These are phyloP conservation scores for Amaranthus cruentus DNA, from an alignment of 148 eudicot genomes.

Conservation along the genomic window DNA sequence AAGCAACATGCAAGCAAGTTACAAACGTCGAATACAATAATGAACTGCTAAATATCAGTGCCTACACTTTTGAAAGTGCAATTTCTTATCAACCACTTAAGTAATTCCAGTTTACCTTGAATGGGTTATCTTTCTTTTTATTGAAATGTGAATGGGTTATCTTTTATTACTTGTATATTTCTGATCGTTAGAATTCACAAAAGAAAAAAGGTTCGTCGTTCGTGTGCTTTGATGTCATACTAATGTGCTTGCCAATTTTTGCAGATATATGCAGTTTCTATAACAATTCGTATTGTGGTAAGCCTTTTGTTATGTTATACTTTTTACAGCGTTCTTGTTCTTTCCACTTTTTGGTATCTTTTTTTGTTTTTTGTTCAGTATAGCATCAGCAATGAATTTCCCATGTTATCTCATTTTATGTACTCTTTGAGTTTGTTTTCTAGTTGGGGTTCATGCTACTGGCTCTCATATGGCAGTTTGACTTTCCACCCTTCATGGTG, in stretches of 20 bases:
- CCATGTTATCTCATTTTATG: neutral
- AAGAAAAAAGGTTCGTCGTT: neutral
- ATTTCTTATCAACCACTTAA: neutral
- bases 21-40: too few species aligned
- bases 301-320: slow-evolving; percentile 11
- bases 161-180: neutral
- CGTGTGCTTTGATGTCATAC: neutral
- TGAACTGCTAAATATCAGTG: neutral
- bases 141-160: neutral
- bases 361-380: neutral
- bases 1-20: neutral
- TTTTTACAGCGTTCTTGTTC: neutral
- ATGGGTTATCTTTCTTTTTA: neutral
- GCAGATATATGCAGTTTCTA: slow-evolving; percentile 61
- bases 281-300: slow-evolving; percentile 57
- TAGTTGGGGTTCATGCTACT: slow-evolving; percentile 49
- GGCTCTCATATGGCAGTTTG: slow-evolving; percentile 50
- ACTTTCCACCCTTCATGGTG: slow-evolving; percentile 58
- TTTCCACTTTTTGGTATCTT: neutral
- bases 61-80: neutral
- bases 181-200: neutral
- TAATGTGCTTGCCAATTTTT: slow-evolving; percentile 12
- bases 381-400: neutral
- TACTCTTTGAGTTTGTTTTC: neutral
- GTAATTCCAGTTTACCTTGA: too few species aligned